These are phyloP conservation scores for Citrus maxima DNA, from an alignment of 345 rosid genomes.

Conservation along the genomic window DNA sequence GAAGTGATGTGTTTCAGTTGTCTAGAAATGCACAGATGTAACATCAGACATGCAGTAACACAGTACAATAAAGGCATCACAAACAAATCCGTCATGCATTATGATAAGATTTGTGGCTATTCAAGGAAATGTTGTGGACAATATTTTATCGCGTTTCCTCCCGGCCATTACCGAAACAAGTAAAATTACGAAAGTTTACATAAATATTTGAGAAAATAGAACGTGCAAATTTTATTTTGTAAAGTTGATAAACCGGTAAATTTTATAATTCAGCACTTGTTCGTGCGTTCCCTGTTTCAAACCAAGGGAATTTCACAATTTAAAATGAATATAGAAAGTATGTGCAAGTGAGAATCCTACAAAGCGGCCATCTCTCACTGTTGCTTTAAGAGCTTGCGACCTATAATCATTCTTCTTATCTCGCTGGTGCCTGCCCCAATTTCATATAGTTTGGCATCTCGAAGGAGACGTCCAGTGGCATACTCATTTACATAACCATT, in stretches of 20 bases:
- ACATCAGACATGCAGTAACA: neutral
- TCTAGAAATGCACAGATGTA: neutral
- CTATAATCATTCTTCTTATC: slow-evolving; percentile 88
- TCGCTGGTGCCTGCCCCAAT: slow-evolving; percentile 98
- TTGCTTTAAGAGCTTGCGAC: slow-evolving; percentile 82
- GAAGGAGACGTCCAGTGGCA: slow-evolving; percentile 80
- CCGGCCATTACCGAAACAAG: neutral
- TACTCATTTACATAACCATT: slow-evolving; percentile 94
- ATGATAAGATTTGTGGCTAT: neutral
- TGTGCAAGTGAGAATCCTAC: neutral
- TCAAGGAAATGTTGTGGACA: neutral
- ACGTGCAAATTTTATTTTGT: neutral
- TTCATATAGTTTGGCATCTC: slow-evolving; percentile 93
- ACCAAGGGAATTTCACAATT: neutral
- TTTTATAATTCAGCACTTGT: neutral
- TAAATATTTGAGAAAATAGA: neutral
- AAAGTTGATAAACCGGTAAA: neutral
- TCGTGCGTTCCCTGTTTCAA: neutral
- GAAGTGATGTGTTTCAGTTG: neutral
- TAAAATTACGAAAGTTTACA: neutral
- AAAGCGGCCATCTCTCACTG: slow-evolving; percentile 23
- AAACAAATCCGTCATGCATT: neutral
- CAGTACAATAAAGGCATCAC: neutral
- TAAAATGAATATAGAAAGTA: neutral
- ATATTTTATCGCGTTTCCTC: no score